Base-by-base conservation (phyloP, 441 rosid species). In the Flueggea neowawraea region DNA sequence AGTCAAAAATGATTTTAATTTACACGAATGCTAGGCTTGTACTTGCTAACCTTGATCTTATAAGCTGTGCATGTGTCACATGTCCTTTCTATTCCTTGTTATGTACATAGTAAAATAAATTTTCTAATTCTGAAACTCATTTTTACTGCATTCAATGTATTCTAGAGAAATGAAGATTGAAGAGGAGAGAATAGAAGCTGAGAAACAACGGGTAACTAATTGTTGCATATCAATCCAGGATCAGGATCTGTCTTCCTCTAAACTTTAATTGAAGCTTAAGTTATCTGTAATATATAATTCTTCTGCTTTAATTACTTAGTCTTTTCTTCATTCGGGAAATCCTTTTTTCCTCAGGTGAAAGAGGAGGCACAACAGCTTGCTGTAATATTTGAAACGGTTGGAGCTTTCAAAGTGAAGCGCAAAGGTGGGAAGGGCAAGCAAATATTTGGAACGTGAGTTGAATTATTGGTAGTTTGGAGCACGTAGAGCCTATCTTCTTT, bases 371-470 rank as follows among this genome's bases (percentile, higher is more conserved):
- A 80, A 50, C 93, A 93, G 72, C 83, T 93, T 56, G 97, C 93
- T 28, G 43, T 76, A 22, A 66, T 88, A 10, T 88, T 90, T 66
- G 87, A 93, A 81, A 88, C 91, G 12, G 86, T 87, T 62, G 98
- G 96, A 65, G 95, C 93, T 54, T 88, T 93, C 71, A 93, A 90
- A 75, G 91, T 93, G 73, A 93, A 88, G 84, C 91, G 96, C 59
- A 93, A 88, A 77, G 93, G 95, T 28, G 97, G 96, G 67, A 85
- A 86, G 78, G 94, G 92, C 51, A 90, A 88, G 64, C 88, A 47
- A 58, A 88, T 93, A 68, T 93, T 93, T 54, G 98, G 98, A 79
- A 80, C 76, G 98, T 82, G 73, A 84, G 88, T 80, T 61, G 59
- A 16, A 12, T 8, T 31, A n/a, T 15, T 5, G 12, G 36, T 10